Evolutionary conservation across 2,329 filamentous ascomycete genomes (phyloP).

Genomic region (Aspergillus hortae): DNA sequence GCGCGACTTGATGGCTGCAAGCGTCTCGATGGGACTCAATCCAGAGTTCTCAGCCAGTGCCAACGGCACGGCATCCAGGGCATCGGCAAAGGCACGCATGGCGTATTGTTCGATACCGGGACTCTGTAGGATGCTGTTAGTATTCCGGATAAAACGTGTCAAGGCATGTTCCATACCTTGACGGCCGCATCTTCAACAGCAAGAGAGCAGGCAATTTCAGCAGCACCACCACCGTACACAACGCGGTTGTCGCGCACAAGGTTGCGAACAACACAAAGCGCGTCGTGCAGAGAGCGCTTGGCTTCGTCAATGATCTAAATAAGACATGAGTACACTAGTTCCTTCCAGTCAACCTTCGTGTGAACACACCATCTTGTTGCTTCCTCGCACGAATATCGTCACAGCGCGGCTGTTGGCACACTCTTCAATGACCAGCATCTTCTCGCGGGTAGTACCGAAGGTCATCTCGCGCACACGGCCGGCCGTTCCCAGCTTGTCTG

Average conservation of each 20-base stretch:
- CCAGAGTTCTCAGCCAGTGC: conserved; percentile 96
- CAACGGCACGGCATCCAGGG: conserved; percentile 90
- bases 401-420: conserved; percentile 97
- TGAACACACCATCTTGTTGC: conserved; percentile 90
- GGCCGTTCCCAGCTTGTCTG: conserved; percentile 86
- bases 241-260: conserved; percentile 94
- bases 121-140: conserved; percentile 50
- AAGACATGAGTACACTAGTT: conserved; percentile 6
- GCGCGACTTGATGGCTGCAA: conserved; percentile 92
- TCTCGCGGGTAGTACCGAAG: conserved; percentile 95
- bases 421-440: conserved; percentile 99
- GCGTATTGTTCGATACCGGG: conserved; percentile 98
- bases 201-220: conserved; percentile 94
- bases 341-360: background rate
- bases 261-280: conserved; percentile 95
- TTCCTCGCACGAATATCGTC: conserved; percentile 91
- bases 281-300: conserved; percentile 94
- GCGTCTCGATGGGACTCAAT: conserved; percentile 89
- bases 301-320: conserved; percentile 94
- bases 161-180: conserved; percentile 50
- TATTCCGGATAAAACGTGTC: background rate
- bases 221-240: conserved; percentile 93
- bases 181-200: conserved; percentile 93
- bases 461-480: conserved; percentile 91
- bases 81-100: conserved; percentile 96